These are phyloP conservation scores for Rhodotorula paludigena DNA, from an alignment of 768 basidiomycete genomes.

Conservation along the genomic window DNA sequence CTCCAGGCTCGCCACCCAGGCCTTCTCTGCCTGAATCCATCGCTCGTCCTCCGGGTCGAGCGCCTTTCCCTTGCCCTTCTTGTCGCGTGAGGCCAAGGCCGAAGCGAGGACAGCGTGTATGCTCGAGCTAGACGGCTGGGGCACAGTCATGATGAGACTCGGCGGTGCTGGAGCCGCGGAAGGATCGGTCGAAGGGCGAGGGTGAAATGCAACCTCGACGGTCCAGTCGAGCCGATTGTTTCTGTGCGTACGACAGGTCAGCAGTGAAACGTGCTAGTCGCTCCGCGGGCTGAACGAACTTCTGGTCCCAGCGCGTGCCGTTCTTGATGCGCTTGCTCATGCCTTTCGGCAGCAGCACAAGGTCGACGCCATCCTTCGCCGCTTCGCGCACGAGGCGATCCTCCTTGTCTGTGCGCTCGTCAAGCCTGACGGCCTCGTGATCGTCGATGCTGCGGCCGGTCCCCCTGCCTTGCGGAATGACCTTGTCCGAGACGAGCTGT, in stretches of 20 bases:
- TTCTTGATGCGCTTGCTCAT: conserved; percentile 37
- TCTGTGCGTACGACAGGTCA: neutral
- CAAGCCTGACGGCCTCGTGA: conserved; percentile 18
- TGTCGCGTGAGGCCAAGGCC: conserved; percentile 12
- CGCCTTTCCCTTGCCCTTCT: conserved; percentile 31
- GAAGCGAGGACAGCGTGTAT: conserved; percentile 12
- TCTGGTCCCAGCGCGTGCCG: conserved; percentile 32
- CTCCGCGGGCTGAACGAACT: neutral
- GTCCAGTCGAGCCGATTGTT: conserved; percentile 36
- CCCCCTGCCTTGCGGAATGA: conserved; percentile 29
- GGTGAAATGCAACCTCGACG: conserved; percentile 27
- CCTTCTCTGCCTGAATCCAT: neutral
- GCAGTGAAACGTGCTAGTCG: too few species aligned
- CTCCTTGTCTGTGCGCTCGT: conserved; percentile 35
- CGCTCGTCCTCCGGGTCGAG: conserved; percentile 23
- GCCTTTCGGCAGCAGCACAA: conserved; percentile 35
- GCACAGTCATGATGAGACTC: conserved; percentile 5
- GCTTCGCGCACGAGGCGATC: conserved; percentile 33
- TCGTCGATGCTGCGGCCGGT: neutral
- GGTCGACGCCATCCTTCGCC: conserved; percentile 29
- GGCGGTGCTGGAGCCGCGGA: conserved; percentile 2
- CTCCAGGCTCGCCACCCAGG: conserved; percentile 22
- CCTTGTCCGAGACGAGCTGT: conserved; percentile 24
- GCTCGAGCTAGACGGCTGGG: neutral
- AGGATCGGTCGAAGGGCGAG: conserved; percentile 21